A percentile compares a stretch with the other conserved stretches of the same genome.
phyloP scores from a whole-genome alignment of 331 rosid genomes.

The Malus hybrid region DNA sequence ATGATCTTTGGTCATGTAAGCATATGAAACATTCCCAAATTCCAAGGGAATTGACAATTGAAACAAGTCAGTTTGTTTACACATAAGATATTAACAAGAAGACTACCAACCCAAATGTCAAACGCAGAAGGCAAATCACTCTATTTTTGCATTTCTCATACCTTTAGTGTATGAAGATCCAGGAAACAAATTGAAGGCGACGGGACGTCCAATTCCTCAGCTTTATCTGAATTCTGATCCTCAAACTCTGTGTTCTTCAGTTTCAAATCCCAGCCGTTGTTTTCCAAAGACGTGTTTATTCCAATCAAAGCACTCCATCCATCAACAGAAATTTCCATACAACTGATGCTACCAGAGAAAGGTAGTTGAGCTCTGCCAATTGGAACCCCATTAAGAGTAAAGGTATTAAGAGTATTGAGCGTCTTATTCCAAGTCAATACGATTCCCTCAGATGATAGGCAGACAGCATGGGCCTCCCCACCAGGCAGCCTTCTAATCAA shows the following conservation, averaged over 20 bases:
- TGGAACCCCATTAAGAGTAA: slow-evolving; percentile 68
- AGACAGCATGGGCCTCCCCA: slow-evolving; percentile 67
- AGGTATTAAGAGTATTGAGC: slow-evolving; percentile 62
- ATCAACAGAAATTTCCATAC: slow-evolving; percentile 86
- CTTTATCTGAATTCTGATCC: slow-evolving; percentile 32
- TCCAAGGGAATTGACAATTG: neutral
- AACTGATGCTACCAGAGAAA: slow-evolving; percentile 49
- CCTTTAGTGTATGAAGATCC: slow-evolving; percentile 84
- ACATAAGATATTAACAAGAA: neutral
- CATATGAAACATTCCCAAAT: neutral
- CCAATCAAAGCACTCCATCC: slow-evolving; percentile 87
- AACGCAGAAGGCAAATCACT: neutral
- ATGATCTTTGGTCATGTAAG: neutral
- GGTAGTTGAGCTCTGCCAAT: slow-evolving; percentile 59
- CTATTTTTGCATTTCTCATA: slow-evolving; percentile 23
- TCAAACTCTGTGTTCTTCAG: slow-evolving; percentile 24
- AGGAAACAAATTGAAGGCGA: slow-evolving; percentile 81
- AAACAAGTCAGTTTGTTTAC: neutral
- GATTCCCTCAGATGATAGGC: slow-evolving; percentile 84
- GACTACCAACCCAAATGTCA: neutral
- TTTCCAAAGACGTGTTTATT: slow-evolving; percentile 36
- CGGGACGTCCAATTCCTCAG: slow-evolving; percentile 47
- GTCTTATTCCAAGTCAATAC: slow-evolving; percentile 74
- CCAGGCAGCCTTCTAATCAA: slow-evolving; percentile 70
- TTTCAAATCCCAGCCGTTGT: slow-evolving; percentile 46